Evolutionary conservation across 2,329 filamentous ascomycete species (phyloP).

Genomic region (Ceratocystis colombiana): DNA sequence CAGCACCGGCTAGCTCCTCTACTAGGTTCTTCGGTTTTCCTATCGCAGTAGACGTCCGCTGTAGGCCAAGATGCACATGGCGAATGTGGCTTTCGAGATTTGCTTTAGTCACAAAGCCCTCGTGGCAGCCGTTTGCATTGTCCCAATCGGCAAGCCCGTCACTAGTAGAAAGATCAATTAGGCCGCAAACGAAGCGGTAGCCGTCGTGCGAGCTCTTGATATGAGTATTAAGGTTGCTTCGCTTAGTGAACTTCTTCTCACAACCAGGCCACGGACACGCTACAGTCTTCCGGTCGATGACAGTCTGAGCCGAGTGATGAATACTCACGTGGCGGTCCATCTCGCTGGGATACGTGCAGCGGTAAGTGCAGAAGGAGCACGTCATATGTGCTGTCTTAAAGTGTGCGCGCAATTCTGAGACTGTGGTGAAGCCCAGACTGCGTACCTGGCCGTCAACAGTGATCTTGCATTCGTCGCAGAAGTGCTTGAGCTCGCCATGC

Average conservation of each 20-base stretch:
- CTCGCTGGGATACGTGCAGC: conserved; percentile 55
- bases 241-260: conserved; percentile 66
- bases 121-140: conserved; percentile 58
- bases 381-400: conserved; percentile 61
- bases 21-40: conserved; percentile 32
- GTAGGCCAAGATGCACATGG: conserved; percentile 62
- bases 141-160: conserved; percentile 53
- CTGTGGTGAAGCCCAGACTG: conserved; percentile 57
- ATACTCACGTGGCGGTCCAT: conserved; percentile 70
- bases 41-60: conserved; percentile 34
- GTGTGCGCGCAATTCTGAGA: conserved; percentile 61
- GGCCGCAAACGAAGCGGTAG: conserved; percentile 67
- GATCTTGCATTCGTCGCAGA: conserved; percentile 61
- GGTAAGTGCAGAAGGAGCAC: conserved; percentile 65
- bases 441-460: conserved; percentile 35
- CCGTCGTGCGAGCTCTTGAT: conserved; percentile 68
- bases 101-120: conserved; percentile 64
- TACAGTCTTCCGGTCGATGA: conserved; percentile 55
- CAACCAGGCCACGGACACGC: conserved; percentile 60
- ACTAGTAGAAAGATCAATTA: conserved; percentile 44
- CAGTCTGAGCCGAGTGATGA: conserved; percentile 54
- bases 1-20: conserved; percentile 37
- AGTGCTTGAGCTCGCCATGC: conserved; percentile 62
- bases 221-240: conserved; percentile 73
- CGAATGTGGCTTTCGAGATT: conserved; percentile 76